These are phyloP conservation scores for Paracorniculantispora psalliotae DNA, from an alignment of 2,329 filamentous ascomycete genomes.

Conservation along the genomic window DNA sequence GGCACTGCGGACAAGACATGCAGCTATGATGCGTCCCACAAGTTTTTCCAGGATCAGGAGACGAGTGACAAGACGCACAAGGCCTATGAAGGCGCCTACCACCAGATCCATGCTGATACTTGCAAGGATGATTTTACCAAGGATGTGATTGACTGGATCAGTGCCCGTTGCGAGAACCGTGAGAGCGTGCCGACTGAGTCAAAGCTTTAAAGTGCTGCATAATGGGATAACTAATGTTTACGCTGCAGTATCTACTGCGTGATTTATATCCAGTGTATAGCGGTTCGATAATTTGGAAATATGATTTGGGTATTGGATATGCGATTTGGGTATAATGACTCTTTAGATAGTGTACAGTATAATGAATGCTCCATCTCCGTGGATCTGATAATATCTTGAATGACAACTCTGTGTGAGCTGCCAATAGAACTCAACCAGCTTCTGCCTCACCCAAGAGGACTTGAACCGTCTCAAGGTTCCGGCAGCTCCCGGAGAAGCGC, in stretches of 20 bases:
- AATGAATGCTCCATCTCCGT: background rate
- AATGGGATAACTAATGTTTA: no score
- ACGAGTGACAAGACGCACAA: slow-evolving; percentile 66
- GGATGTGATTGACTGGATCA: slow-evolving; percentile 63
- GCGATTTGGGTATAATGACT: background rate
- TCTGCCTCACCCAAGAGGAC: background rate
- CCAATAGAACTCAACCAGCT: no score
- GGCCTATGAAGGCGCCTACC: slow-evolving; percentile 71
- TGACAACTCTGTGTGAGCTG: no score
- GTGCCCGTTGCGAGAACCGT: slow-evolving; percentile 34
- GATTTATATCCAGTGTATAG: background rate
- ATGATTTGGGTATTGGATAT: background rate
- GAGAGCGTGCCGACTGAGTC: slow-evolving; percentile 24
- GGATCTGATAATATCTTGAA: background rate
- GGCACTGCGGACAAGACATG: slow-evolving; percentile 70
- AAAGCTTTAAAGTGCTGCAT: slow-evolving; percentile 32
- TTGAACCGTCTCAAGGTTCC: background rate
- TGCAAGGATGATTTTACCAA: slow-evolving; percentile 49
- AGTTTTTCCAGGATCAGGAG: slow-evolving; percentile 54
- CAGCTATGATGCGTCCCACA: slow-evolving; percentile 58
- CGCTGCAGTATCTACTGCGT: no score
- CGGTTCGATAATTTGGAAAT: background rate
- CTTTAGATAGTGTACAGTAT: background rate
- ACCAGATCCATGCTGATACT: slow-evolving; percentile 64
- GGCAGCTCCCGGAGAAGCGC: background rate